Base-by-base conservation (phyloP, 129 eudicot species). In the Scalesia atractyloides region DNA sequence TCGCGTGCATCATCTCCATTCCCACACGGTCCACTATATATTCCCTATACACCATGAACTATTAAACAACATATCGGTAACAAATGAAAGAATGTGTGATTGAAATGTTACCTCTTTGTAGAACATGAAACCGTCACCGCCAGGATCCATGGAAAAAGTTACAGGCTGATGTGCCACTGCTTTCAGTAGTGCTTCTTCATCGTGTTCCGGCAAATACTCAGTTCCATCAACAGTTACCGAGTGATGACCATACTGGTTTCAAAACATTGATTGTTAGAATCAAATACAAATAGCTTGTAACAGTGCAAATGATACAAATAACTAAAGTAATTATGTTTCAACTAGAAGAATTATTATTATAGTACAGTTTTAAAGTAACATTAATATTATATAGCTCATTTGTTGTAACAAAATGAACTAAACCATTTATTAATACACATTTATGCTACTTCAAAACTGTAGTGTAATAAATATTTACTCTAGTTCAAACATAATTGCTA, bases 131-230 rank as follows among this genome's bases (percentile, higher is more conserved):
- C 76, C 86, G 1, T 70, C 66, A 47, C 84, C 80, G 12, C 78
- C 80, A 7, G 88, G 82, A 30, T 86, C 92, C 7, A 86, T 84
- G 30, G 82, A 80, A 8, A 89, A 78, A 7, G 86, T 44, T 2
- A 89, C 44, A 8, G 92, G 92, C 65, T 89, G 92, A 46, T 80
- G 81, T 11, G 90, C 88, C 33, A 59, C 96, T 36, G 90, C 96
- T 79, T 84, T 84, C 59, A 84, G 36, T 26, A 86, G 49, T 2
- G 85, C 92, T 39, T 62, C 73, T 80, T 89, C 96, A 30, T 82
- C 62, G 59, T 82, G 78, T 1, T 10, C 44, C 20, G 88, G 86
- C 4, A 89, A 75, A 34, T 57, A 16, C 59, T 78, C 90, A 10
- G 76, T 76, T 54, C 92, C 92, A 59, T 80, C 90, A 49, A 89